Evolutionary conservation across 495 filamentous ascomycete genomes (phyloP), one percentile per base, ranked within the genome.

Genomic region (Penicillium tannophilum): DNA sequence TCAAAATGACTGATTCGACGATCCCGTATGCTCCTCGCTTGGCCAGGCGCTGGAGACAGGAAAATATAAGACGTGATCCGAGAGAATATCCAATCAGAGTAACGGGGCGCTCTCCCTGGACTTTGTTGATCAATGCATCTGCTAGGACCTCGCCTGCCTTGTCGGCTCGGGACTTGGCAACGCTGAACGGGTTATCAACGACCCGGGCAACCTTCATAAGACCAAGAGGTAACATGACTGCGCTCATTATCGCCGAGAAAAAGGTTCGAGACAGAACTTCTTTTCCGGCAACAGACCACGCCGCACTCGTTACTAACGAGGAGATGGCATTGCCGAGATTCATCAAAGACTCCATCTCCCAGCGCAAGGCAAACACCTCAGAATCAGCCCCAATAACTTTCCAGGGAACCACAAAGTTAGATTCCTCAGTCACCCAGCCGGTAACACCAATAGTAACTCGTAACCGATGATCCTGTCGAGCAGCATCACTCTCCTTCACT

Each of bases 81-180:
- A 98, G 75, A 19, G 90, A 91, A 72, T 93, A 98, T 1, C 94
- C 94, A 51, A 97, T 80, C 7, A 98, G 75, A 19, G 88, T 94
- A 3, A 97, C 89, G 0, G 93, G 87, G 20, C 94, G 83, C 70
- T 97, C 91, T 14, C 94, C 94, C 64, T 95, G 93, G 1, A 87
- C 87, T 62, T 88, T 91, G 73, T 89, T 93, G 61, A 94, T 90
- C 50, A 98, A 74, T 14, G 91, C 87, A 68, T 98, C 93, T 4
- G 93, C 93, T 0, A 98, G 84, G 12, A 91, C 85, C 35, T 83
- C 74, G 1, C 94, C 94, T 1, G 91, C 89, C 74, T 97, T 98
- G 64, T 97, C 92, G 20, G 90, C 86, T 49, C 92, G 83, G 30
- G 86, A 79, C 70, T 90, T 93, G 10, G 88, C 91, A 33, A 94